Evolutionary conservation across 345 rosid genomes (phyloP).

Genomic region (Boechera retrofracta): DNA sequence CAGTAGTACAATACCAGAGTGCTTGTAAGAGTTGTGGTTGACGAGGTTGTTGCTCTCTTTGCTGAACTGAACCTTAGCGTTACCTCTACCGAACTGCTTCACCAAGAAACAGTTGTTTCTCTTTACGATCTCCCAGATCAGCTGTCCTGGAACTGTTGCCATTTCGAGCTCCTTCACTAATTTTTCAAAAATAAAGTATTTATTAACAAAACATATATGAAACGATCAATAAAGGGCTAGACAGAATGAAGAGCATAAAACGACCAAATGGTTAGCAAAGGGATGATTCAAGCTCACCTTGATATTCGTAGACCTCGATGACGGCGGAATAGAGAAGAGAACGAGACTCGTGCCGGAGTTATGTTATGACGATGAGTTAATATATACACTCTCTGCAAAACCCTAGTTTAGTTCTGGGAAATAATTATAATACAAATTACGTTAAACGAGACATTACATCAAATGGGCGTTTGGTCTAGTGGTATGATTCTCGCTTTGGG

Average conservation of each 20-base stretch:
- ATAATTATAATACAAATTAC: accelerated
- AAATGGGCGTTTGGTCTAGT: constrained; percentile 82
- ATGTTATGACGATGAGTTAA: constrained; percentile 5
- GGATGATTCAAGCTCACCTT: constrained; percentile 22
- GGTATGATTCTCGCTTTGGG: constrained; percentile 95
- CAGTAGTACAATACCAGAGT: constrained; percentile 54
- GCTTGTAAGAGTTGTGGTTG: constrained; percentile 81
- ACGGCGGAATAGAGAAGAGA: constrained; percentile 29
- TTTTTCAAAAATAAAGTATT: not conserved
- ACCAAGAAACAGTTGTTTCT: constrained; percentile 76
- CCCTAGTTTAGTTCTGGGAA: constrained; percentile 30
- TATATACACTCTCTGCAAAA: constrained; percentile 33
- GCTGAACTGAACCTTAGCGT: constrained; percentile 66
- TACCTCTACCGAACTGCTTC: constrained; percentile 76
- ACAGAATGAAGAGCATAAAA: not conserved
- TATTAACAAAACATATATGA: not conserved
- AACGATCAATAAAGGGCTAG: not conserved
- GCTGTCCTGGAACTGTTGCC: constrained; percentile 74
- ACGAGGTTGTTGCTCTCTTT: constrained; percentile 77
- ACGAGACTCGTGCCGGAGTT: constrained; percentile 37
- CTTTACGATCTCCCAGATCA: constrained; percentile 87
- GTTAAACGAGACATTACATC: accelerated
- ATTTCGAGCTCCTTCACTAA: constrained; percentile 41
- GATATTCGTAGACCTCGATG: constrained; percentile 1
- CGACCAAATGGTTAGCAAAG: not conserved